Percentiles rank a stretch among this genome's conserved stretches.
Conservation (phyloP, 225 moss, liverwort and hornwort species). For the Pseudisothecium myosuroides region DNA sequence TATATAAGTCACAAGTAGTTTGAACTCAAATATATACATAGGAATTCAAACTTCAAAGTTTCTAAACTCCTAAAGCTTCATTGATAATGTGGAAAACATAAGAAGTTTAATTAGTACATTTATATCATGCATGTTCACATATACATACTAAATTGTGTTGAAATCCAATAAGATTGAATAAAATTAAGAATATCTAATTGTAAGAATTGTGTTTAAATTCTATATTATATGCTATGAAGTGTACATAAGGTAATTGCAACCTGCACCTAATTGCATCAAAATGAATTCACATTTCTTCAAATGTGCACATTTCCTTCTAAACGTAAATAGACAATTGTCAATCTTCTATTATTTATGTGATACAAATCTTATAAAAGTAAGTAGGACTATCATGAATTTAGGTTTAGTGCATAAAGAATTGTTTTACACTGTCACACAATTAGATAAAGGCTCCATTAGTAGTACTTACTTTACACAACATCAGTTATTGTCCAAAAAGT, state of each 20-base stretch:
- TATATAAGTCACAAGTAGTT: background rate
- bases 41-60: background rate
- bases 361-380: background rate
- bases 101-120: background rate
- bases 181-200: no score
- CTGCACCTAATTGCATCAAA: background rate
- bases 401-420: background rate
- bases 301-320: background rate
- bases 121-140: background rate
- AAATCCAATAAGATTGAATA: background rate
- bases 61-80: background rate
- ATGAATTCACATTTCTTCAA: no score
- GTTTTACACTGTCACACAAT: accelerated
- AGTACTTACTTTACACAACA: background rate
- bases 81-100: accelerated
- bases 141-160: background rate
- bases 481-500: background rate
- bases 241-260: background rate
- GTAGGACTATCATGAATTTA: background rate
- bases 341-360: background rate
- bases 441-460: no score
- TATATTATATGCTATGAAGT: background rate
- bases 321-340: background rate
- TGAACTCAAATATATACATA: background rate
- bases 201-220: background rate